Base-by-base conservation (phyloP, 768 basidiomycete species). In the Boletus insuetus region DNA sequence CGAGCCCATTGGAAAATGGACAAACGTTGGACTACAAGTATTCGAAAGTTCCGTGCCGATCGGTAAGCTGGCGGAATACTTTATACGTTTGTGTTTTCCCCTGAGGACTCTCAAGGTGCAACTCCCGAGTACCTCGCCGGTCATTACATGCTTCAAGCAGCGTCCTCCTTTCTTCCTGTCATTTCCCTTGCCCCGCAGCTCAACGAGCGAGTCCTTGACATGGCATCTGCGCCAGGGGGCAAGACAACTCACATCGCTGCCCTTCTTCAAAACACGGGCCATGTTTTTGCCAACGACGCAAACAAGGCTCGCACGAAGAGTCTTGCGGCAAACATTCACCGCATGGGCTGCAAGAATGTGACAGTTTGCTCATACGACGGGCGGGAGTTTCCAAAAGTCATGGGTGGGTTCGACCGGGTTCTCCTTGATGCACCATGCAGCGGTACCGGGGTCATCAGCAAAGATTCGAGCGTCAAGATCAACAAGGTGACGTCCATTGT, bases 61-160 rank as follows among this genome's bases (percentile, higher is more conserved):
- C 58, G 96, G 92, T 83, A 64, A 48, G 67, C 58, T 19, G 43
- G 20, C 49, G 34, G 29, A n/a, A 22, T 19, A n/a, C 6, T 47
- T 26, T 17, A 32, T 32, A 19, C n/a, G 43, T 47, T 32, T 20
- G 37, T 46, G 8, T 53, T n/a, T 39, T 47, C 42, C 48, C 24
- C 13, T 11, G 40, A 29, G 20, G 6, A 14, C 14, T 50, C 32
- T 40, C 34, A 61, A 87, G 86, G 91, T 69, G 97, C 97, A 7
- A 98, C 97, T 3, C 97, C 97, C 12, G 97, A 99, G 75, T 99
- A 99, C 73, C 84, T 99, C 38, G 94, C 97, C 0, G 97, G 97
- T 3, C 95, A 99, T 69, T 99, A 99, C 74, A 98, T 99, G 92
- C 89, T 98, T 24, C 97, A 99, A 77, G 93, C 97, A 7, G 97